Evolutionary conservation across 768 basidiomycete genomes (phyloP), one percentile per base, ranked within the genome.

Genomic region (Pleurotus djamor): DNA sequence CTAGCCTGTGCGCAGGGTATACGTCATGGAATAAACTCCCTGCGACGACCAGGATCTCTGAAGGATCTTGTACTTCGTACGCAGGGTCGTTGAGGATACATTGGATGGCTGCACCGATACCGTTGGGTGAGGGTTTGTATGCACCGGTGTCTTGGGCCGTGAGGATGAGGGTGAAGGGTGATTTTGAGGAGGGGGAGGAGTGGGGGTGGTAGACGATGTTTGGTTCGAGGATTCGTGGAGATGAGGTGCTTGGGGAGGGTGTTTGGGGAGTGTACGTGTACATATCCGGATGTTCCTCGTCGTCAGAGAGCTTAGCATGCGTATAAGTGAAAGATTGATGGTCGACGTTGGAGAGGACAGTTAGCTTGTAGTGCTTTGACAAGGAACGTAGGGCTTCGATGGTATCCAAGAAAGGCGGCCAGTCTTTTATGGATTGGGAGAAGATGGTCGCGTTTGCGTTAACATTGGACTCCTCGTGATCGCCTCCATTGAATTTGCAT

Each of bases 301-400:
- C 78, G n/a, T 75, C 72, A 5, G 80, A 79, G 43, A 91, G 81
- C 51, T 77, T 76, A 16, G 73, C 71, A 49, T 86, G 85, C 0
- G 88, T 91, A 62, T 78, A 72, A 3, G 79, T 73, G 67, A 91
- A 89, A 35, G 87, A 87, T 21, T 64, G 67, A 59, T 79, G 79
- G 63, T 92, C 90, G 66, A 92, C 85, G 69, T 92, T 92, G 63
- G 89, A 91, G 41, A 92, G 78, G 4, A 91, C 87, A 60, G 85
- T 79, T 60, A 92, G 84, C 58, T 85, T 86, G 74, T 83, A 91
- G 66, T 82, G 80, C 58, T 78, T 75, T 38, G 87, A 77, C 54
- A 92, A 82, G 33, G 76, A 70, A 51, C 76, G 78, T 4, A 92
- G 81, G 0, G 89, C 89, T 13, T 72, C 69, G 59, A 76, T 69